A percentile compares a stretch with the other conserved stretches of the same genome.
phyloP scores from a whole-genome alignment of 2,329 filamentous ascomycete genomes.

The Monilinia aucupariae region DNA sequence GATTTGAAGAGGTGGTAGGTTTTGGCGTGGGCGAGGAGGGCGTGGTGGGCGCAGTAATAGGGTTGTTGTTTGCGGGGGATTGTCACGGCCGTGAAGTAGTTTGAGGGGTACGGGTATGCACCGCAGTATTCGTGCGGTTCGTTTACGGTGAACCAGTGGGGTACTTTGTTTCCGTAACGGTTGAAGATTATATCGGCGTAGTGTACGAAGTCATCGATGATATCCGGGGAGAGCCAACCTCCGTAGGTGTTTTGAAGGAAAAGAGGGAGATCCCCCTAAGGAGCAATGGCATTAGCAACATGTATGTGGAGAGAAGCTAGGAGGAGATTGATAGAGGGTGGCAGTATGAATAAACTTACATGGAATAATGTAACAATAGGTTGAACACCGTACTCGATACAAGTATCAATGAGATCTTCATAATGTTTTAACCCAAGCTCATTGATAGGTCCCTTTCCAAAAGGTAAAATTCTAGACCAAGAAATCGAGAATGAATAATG shows the following conservation, averaged over 20 bases:
- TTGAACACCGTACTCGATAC: conserved; percentile 45
- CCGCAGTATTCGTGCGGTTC: conserved; percentile 41
- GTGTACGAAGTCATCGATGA: conserved; percentile 46
- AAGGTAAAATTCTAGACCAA: conserved; percentile 49
- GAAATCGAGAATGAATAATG: conserved; percentile 49
- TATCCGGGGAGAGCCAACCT: conserved; percentile 42
- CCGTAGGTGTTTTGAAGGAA: conserved; percentile 40
- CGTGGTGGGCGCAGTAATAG: conserved; percentile 39
- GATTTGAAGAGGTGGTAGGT: conserved; percentile 49
- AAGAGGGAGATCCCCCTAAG: conserved; percentile 31
- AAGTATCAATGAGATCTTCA: conserved; percentile 47
- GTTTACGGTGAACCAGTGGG: conserved; percentile 49
- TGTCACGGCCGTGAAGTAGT: conserved; percentile 37
- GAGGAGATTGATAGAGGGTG: background rate
- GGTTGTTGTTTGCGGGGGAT: conserved; percentile 39
- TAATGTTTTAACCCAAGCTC: conserved; percentile 48
- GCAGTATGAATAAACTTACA: background rate
- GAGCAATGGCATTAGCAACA: background rate
- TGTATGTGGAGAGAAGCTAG: background rate
- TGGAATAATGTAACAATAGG: conserved; percentile 46
- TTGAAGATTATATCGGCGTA: conserved; percentile 48
- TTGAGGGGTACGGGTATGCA: conserved; percentile 24
- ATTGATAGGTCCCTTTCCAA: conserved; percentile 46
- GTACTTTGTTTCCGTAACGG: conserved; percentile 46
- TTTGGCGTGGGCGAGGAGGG: conserved; percentile 44